phyloP scores from a whole-genome alignment of 768 basidiomycete genomes.

The Phaeotremella skinneri region DNA sequence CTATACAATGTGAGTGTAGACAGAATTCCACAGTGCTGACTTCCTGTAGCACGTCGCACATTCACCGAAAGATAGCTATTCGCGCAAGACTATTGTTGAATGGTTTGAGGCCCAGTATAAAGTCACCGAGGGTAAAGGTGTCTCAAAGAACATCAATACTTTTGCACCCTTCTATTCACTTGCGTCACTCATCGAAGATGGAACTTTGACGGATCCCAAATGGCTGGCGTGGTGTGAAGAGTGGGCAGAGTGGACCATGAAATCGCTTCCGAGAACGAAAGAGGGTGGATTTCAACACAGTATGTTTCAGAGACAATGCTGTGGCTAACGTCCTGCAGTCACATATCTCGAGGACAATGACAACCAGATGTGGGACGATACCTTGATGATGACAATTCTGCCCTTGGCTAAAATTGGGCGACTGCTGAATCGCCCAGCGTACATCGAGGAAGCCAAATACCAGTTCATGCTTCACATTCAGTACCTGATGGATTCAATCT shows the following conservation, averaged over 20 bases:
- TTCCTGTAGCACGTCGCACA: conserved; percentile 52
- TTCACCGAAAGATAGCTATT: conserved; percentile 55
- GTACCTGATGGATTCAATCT: conserved; percentile 44
- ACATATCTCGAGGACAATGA: conserved; percentile 41
- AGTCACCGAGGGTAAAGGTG: conserved; percentile 52
- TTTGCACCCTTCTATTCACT: conserved; percentile 57
- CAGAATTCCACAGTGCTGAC: not conserved
- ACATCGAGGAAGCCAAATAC: conserved; percentile 57
- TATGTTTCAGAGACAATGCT: conserved; percentile 3
- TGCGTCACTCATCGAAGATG: conserved; percentile 33
- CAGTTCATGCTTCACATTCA: conserved; percentile 48
- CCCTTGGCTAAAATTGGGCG: conserved; percentile 61
- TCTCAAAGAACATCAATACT: conserved; percentile 63
- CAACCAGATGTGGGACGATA: conserved; percentile 61
- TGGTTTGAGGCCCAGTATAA: conserved; percentile 60
- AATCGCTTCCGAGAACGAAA: conserved; percentile 22
- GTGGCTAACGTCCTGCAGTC: conserved; percentile 20
- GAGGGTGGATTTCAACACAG: conserved; percentile 32
- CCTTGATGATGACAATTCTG: conserved; percentile 60
- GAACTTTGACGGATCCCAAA: conserved; percentile 27
- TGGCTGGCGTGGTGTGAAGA: conserved; percentile 42
- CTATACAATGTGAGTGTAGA: conserved; percentile 36
- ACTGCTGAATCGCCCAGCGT: conserved; percentile 57
- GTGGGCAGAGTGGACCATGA: conserved; percentile 60
- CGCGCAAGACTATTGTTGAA: conserved; percentile 54